Conservation (phyloP, 2,329 filamentous ascomycete species). For the Orbilia oligospora region DNA sequence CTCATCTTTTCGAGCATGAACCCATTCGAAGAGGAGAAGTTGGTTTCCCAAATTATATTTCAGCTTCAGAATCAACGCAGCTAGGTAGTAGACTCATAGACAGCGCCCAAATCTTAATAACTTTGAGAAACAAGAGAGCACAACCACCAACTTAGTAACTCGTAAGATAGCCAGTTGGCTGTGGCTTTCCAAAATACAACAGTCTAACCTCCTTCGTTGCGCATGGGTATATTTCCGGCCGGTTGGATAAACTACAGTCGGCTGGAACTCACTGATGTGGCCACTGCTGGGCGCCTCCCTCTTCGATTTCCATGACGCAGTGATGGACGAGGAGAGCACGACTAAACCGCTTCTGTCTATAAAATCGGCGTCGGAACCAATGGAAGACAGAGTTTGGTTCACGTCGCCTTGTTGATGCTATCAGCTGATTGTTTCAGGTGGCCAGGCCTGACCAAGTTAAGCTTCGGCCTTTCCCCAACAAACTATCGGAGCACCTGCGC, state of each 20-base stretch:
- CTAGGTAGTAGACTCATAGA: too few species aligned
- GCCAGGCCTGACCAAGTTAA: conserved; percentile 28
- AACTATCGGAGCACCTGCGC: conserved; percentile 22
- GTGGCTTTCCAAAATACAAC: background rate
- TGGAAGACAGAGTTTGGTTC: conserved; percentile 28
- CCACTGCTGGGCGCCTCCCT: conserved; percentile 5
- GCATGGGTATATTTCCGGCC: conserved; percentile 8
- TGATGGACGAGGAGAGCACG: background rate
- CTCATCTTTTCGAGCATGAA: too few species aligned
- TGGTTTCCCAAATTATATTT: too few species aligned
- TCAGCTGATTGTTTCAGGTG: conserved; percentile 53
- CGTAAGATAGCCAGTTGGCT: too few species aligned
- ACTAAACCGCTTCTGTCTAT: conserved; percentile 3
- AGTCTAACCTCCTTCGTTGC: background rate
- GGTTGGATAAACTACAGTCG: background rate
- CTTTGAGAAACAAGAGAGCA: too few species aligned
- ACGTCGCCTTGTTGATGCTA: conserved; percentile 26
- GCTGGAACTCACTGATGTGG: conserved; percentile 20
- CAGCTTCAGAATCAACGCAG: too few species aligned
- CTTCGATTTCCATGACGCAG: conserved; percentile 16
- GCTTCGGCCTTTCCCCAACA: conserved; percentile 43
- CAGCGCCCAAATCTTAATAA: too few species aligned
- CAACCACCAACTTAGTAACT: too few species aligned
- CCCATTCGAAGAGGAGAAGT: too few species aligned
- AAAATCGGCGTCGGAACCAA: conserved; percentile 20